Evolutionary conservation across 1,284 basidiomycete species (phyloP).

Genomic region (Boletus nobilissimus): DNA sequence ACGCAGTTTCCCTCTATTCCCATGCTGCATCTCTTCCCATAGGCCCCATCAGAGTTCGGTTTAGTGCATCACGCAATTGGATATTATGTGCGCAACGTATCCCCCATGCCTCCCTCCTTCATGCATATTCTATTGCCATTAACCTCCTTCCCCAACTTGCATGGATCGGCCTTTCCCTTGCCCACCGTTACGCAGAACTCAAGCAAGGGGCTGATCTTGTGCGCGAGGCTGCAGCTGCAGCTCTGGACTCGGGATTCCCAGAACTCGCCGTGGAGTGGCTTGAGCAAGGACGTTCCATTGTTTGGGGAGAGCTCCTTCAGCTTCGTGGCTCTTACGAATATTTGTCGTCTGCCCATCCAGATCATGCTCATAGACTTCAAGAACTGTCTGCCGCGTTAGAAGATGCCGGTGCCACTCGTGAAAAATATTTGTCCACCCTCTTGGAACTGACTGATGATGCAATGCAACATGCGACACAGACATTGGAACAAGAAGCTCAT

Average conservation of each 20-base stretch:
- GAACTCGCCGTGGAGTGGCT: too few species aligned
- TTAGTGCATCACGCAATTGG: neutral
- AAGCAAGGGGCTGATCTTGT: too few species aligned
- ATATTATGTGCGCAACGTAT: neutral
- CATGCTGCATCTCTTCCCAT: neutral
- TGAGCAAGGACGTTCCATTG: too few species aligned
- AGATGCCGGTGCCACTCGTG: neutral
- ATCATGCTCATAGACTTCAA: neutral
- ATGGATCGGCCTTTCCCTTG: too few species aligned
- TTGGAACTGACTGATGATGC: neutral
- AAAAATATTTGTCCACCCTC: neutral
- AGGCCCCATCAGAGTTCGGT: neutral
- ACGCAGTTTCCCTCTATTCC: too few species aligned
- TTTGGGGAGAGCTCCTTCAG: too few species aligned
- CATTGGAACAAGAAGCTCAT: neutral
- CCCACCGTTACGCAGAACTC: too few species aligned
- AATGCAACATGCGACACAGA: too few species aligned
- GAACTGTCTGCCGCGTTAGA: neutral
- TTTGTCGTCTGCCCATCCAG: neutral
- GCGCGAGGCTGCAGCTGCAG: too few species aligned
- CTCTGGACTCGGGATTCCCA: too few species aligned
- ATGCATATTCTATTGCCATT: neutral
- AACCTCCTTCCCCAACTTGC: slow-evolving; percentile 1
- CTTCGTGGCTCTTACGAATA: too few species aligned
- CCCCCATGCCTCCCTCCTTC: neutral